These are phyloP conservation scores for Aegilops sharonensis DNA, from an alignment of 176 grass and related monocot genomes.

Conservation along the genomic window DNA sequence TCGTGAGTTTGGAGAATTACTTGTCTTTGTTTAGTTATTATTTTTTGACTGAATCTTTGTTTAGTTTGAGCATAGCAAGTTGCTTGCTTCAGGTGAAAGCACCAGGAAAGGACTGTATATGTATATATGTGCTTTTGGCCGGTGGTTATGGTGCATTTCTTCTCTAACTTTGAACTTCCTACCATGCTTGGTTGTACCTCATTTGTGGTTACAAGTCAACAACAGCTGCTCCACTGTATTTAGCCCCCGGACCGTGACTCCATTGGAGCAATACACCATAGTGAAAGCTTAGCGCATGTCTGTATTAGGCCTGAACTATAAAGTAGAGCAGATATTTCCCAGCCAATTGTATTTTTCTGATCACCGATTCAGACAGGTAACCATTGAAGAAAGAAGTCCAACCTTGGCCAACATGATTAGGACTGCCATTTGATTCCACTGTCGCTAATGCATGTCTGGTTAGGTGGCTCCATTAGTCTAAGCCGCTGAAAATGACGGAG, in stretches of 20 bases:
- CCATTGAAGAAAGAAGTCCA: conserved; percentile 25
- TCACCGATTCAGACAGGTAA: conserved; percentile 20
- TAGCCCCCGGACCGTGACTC: neutral
- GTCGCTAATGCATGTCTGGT: neutral
- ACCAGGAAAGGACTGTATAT: neutral
- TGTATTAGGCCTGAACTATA: neutral
- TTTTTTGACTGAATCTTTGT: neutral
- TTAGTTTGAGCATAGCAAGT: neutral
- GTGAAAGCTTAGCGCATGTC: conserved; percentile 34
- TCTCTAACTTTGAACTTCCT: neutral
- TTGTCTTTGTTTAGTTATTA: neutral
- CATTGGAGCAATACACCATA: neutral
- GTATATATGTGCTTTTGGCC: neutral
- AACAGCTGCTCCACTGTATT: neutral
- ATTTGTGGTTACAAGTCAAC: neutral
- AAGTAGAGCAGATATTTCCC: conserved; percentile 41
- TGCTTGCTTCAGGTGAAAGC: conserved; percentile 44
- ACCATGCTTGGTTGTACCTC: neutral
- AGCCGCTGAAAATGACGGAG: neutral
- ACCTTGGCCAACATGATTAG: conserved; percentile 27
- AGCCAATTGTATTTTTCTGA: neutral
- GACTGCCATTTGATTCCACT: conserved; percentile 16
- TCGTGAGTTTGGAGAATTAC: neutral
- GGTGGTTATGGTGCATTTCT: neutral
- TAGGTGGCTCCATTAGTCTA: conserved; percentile 34